Percentiles rank a stretch among this genome's conserved stretches.
Evolutionary conservation across 345 rosid species (phyloP).

Genomic region (Sisymbrium altissimum): DNA sequence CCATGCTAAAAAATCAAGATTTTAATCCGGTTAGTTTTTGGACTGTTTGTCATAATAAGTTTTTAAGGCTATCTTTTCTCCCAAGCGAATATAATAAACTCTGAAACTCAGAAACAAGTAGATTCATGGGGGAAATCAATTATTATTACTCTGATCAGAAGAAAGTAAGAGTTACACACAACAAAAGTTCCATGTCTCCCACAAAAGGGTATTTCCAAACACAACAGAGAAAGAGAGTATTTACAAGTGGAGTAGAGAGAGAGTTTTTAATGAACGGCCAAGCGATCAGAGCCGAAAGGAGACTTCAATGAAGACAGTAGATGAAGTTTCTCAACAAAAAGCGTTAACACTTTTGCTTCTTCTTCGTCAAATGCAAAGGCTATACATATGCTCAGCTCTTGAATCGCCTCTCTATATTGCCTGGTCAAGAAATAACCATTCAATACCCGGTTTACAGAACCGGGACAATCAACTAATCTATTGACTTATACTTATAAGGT

Average conservation of each 20-base stretch:
- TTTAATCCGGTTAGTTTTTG: conserved; percentile 1
- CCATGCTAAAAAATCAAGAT: neutral
- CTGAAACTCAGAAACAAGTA: neutral
- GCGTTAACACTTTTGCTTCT: conserved; percentile 57
- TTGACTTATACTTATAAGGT: neutral
- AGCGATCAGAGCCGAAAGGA: conserved; percentile 47
- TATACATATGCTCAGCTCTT: conserved; percentile 91
- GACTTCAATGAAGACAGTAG: conserved; percentile 69
- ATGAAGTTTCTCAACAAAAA: conserved; percentile 81
- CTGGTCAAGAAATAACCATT: conserved; percentile 32
- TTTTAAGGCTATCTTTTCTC: neutral
- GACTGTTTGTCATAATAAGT: neutral
- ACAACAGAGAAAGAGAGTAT: conserved; percentile 14
- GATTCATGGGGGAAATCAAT: neutral
- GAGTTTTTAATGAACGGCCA: conserved; percentile 43
- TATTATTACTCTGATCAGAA: neutral
- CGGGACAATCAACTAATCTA: neutral
- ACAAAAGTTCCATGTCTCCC: conserved; percentile 12
- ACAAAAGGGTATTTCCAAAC: conserved; percentile 3
- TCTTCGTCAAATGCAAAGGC: conserved; percentile 71
- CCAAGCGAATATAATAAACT: neutral
- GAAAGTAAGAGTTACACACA: conserved; percentile 17
- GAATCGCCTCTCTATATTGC: conserved; percentile 75
- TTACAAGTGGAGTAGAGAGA: conserved; percentile 19
- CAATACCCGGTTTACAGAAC: neutral